Evolutionary conservation across 192 early-diverging fungal species (phyloP).

Genomic region (Backusella circina): DNA sequence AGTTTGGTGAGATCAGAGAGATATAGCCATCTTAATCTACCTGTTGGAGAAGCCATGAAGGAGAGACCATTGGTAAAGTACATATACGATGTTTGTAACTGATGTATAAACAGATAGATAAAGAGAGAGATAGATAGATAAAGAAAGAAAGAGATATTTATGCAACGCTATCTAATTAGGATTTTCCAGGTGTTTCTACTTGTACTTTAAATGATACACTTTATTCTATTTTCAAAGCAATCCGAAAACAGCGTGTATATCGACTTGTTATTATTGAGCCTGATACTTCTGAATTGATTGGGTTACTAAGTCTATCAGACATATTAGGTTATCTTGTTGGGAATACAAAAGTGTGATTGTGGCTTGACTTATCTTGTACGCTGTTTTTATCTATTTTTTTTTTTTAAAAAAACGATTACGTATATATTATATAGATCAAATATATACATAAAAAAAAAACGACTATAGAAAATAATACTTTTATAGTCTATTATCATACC

Average conservation of each 20-base stretch:
- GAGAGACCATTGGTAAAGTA: conserved; percentile 63
- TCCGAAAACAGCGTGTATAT: conserved; percentile 79
- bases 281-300: conserved; percentile 62
- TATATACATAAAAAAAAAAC: neutral
- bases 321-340: conserved; percentile 60
- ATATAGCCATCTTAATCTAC: conserved; percentile 75
- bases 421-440: neutral
- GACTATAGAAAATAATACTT: neutral
- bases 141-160: neutral
- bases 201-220: conserved; percentile 85
- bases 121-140: neutral
- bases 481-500: no score
- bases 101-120: neutral
- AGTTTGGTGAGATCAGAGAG: conserved; percentile 62
- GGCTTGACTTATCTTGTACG: neutral
- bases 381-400: neutral
- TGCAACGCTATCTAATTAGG: conserved; percentile 36
- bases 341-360: neutral
- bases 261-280: conserved; percentile 87
- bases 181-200: conserved; percentile 89
- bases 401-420: neutral
- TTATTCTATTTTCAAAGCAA: conserved; percentile 81
- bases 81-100: neutral
- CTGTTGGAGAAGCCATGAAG: conserved; percentile 78
- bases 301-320: conserved; percentile 81